phyloP scores from a whole-genome alignment of 2,329 filamentous ascomycete genomes.

The Aspergillus uvarum region DNA sequence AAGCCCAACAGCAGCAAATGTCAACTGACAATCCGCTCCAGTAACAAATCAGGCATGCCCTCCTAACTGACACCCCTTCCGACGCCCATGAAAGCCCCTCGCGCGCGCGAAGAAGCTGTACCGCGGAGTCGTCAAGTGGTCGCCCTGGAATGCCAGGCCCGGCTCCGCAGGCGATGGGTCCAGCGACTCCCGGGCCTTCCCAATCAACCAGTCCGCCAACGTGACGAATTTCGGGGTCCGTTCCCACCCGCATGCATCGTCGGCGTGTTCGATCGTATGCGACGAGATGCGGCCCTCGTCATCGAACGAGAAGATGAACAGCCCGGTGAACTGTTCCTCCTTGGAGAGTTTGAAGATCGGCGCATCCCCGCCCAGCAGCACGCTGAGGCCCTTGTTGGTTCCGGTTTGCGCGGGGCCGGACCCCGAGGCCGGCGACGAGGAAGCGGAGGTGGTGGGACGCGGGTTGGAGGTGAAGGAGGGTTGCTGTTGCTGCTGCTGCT shows the following conservation, averaged over 20 bases:
- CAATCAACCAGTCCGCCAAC: slow-evolving; percentile 90
- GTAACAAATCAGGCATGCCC: not conserved
- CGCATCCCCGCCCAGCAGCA: slow-evolving; percentile 55
- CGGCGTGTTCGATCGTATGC: slow-evolving; percentile 92
- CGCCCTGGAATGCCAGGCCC: slow-evolving; percentile 31
- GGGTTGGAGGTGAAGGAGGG: not conserved
- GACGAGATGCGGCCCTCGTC: slow-evolving; percentile 76
- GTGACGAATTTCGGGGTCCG: slow-evolving; percentile 82
- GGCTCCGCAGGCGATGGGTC: slow-evolving; percentile 28
- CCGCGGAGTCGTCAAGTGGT: slow-evolving; percentile 10
- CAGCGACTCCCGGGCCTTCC: slow-evolving; percentile 62
- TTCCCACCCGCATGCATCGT: slow-evolving; percentile 81
- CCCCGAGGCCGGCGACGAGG: slow-evolving; percentile 10
- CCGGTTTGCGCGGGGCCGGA: slow-evolving; percentile 30
- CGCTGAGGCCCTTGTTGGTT: slow-evolving; percentile 43
- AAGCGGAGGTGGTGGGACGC: not conserved
- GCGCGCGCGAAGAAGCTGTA: not conserved
- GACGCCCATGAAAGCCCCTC: not conserved
- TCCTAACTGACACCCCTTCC: not conserved
- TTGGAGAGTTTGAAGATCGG: slow-evolving; percentile 53
- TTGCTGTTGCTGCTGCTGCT: not conserved
- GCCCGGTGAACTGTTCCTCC: slow-evolving; percentile 77
- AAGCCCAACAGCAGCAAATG: not conserved
- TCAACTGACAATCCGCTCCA: not conserved
- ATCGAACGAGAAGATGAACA: slow-evolving; percentile 97